phyloP scores from a whole-genome alignment of 2,329 filamentous ascomycete species.

The Pseudogymnoascus verrucosus region DNA sequence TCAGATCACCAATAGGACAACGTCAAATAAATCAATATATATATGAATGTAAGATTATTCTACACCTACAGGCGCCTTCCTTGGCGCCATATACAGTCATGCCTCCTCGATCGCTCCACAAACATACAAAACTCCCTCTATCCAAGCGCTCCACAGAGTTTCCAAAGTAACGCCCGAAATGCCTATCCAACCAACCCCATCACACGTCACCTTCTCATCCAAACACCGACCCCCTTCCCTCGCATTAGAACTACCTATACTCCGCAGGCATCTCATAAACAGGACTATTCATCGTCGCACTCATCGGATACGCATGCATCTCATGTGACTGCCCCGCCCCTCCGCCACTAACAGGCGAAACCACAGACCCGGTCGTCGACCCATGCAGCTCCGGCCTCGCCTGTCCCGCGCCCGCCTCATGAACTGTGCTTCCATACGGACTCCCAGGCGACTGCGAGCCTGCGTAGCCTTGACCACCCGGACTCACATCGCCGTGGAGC shows the following conservation, averaged over 20 bases:
- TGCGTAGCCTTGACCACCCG: not conserved
- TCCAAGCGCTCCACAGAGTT: not conserved
- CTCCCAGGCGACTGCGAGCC: not conserved
- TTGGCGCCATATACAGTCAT: not conserved
- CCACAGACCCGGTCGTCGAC: not conserved
- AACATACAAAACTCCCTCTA: not conserved
- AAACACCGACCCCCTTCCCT: not conserved
- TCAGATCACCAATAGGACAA: not conserved
- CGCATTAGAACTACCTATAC: not conserved
- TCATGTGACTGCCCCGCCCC: not conserved
- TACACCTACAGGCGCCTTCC: not conserved
- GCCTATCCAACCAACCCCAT: not conserved
- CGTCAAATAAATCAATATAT: not conserved
- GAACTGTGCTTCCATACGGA: not conserved
- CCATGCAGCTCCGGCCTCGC: not conserved
- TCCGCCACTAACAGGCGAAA: not conserved
- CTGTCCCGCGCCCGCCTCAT: not conserved
- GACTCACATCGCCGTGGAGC: not conserved
- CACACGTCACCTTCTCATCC: not conserved
- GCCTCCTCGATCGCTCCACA: not conserved
- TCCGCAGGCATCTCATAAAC: not conserved
- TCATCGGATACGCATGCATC: not conserved
- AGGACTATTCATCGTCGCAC: constrained; percentile 1
- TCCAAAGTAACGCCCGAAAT: not conserved
- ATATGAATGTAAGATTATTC: not conserved